Evolutionary conservation across 2,329 filamentous ascomycete species (phyloP).

Genomic region (Trichoderma harzianum): DNA sequence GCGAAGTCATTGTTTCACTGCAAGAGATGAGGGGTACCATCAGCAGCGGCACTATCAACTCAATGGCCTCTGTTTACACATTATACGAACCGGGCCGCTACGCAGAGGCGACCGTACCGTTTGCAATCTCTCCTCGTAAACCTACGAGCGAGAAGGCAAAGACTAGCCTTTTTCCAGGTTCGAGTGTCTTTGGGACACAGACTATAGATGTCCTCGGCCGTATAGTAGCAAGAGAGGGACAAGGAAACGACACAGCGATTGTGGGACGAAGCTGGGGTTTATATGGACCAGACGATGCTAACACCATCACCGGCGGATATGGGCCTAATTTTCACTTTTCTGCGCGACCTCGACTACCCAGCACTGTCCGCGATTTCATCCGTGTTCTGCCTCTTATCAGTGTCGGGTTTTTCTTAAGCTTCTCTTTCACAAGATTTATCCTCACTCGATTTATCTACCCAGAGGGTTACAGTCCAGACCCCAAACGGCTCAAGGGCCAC

Average conservation of each 20-base stretch:
- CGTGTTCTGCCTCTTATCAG: background rate
- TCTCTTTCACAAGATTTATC: background rate
- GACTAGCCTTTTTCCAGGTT: background rate
- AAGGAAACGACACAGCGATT: background rate
- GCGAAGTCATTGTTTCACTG: background rate
- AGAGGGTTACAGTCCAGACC: background rate
- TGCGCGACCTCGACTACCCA: background rate
- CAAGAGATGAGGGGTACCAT: background rate
- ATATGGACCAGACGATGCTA: background rate
- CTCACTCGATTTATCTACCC: background rate
- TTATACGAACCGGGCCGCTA: background rate
- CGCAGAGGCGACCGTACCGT: background rate
- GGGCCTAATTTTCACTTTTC: background rate
- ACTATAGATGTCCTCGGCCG: background rate
- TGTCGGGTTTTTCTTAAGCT: background rate
- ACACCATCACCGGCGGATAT: background rate
- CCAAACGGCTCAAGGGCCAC: background rate
- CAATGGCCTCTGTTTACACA: background rate
- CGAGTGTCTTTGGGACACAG: background rate
- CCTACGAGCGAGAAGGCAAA: background rate
- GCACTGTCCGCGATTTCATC: background rate
- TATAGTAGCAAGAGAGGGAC: background rate
- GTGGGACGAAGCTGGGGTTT: background rate
- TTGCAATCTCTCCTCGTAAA: background rate
- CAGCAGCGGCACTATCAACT: background rate